Evolutionary conservation across 176 grass and related monocot genomes (phyloP).

Genomic region (Phoenix dactylifera): DNA sequence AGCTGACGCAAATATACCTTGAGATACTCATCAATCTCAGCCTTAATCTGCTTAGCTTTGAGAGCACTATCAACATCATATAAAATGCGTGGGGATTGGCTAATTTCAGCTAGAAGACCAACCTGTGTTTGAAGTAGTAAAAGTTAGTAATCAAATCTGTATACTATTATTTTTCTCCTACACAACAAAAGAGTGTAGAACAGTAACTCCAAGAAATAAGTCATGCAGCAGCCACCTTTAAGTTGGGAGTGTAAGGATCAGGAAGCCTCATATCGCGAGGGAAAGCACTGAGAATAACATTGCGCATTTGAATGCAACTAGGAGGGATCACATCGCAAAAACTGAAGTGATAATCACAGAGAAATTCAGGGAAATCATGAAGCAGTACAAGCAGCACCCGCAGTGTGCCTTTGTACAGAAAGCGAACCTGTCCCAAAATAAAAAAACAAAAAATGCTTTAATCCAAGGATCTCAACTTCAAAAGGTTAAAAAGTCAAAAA

Average conservation of each 20-base stretch:
- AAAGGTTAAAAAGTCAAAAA: not conserved
- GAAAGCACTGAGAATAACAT: constrained; percentile 93
- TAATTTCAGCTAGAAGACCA: constrained; percentile 88
- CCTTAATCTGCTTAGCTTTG: constrained; percentile 80
- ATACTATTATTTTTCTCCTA: not conserved
- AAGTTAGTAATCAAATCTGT: constrained; percentile 11
- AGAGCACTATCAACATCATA: constrained; percentile 75
- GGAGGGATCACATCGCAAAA: constrained; percentile 95
- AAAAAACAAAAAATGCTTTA: too few relatives aligned
- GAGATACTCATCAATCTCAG: constrained; percentile 88
- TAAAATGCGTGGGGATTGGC: constrained; percentile 70
- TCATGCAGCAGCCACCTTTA: constrained; percentile 54
- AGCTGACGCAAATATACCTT: constrained; percentile 33
- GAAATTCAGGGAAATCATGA: constrained; percentile 97
- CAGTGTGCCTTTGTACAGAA: constrained; percentile 90
- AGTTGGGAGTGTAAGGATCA: constrained; percentile 85
- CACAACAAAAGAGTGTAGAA: not conserved
- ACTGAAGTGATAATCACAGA: constrained; percentile 95
- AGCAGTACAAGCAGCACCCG: constrained; percentile 85
- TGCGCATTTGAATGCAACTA: constrained; percentile 96
- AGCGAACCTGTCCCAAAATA: constrained; percentile 35
- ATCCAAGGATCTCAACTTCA: too few relatives aligned
- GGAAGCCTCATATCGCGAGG: constrained; percentile 94
- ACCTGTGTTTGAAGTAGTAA: constrained; percentile 53
- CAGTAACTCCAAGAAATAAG: constrained; percentile 1